Evolutionary conservation across 2,329 filamentous ascomycete genomes (phyloP).

Genomic region (Sordariomycetes sp.): DNA sequence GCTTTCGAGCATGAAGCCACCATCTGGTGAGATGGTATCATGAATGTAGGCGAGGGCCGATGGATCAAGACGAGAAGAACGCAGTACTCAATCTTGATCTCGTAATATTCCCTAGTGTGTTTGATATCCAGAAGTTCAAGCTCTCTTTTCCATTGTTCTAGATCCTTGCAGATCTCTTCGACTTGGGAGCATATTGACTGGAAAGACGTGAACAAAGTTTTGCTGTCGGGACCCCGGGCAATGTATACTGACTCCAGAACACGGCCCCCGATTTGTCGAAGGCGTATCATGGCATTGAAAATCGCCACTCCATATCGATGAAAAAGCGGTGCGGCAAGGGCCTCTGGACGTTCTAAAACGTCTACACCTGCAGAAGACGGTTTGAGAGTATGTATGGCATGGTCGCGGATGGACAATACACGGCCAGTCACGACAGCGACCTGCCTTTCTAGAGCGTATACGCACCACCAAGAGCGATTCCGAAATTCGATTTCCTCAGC

Average conservation of each 20-base stretch:
- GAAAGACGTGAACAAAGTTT: constrained; percentile 9
- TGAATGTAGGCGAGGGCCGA: constrained; percentile 13
- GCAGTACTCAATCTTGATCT: constrained; percentile 14
- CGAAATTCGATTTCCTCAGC: constrained; percentile 12
- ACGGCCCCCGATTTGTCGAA: constrained; percentile 11
- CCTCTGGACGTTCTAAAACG: constrained; percentile 6
- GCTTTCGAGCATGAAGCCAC: constrained; percentile 11
- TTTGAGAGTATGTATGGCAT: constrained; percentile 11
- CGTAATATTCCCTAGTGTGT: constrained; percentile 11
- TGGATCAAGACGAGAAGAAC: constrained; percentile 12
- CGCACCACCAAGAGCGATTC: constrained; percentile 14
- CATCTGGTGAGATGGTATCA: constrained; percentile 14
- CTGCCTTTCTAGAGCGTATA: constrained; percentile 12
- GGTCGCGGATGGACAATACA: constrained; percentile 12
- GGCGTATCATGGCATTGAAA: constrained; percentile 8
- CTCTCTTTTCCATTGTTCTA: constrained; percentile 11
- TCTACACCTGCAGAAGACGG: constrained; percentile 8
- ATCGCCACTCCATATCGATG: constrained; percentile 7
- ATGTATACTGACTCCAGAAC: constrained; percentile 15
- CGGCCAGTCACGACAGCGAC: constrained; percentile 13
- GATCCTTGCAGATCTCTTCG: constrained; percentile 8
- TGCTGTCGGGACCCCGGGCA: constrained; percentile 11
- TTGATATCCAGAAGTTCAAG: constrained; percentile 9
- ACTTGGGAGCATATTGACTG: constrained; percentile 11
- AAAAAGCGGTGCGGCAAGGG: constrained; percentile 5